phyloP scores from a whole-genome alignment of 352 stramenopile species.

The Elongisporangium anandrum region DNA sequence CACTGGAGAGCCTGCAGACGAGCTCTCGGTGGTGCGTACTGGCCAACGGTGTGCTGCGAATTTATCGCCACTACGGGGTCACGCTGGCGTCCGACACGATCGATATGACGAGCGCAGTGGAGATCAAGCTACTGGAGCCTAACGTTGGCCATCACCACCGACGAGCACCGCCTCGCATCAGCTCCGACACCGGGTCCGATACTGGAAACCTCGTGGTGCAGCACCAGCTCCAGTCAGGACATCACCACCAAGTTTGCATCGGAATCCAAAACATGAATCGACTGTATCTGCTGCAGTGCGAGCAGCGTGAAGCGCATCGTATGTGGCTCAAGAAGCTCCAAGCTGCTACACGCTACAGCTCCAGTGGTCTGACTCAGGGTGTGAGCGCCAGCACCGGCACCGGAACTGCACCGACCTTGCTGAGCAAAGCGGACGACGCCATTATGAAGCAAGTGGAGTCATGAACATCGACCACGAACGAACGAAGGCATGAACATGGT shows the following conservation, averaged over 20 bases:
- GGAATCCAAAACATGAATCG: conserved; percentile 34
- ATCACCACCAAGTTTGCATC: conserved; percentile 24
- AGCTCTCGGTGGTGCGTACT: conserved; percentile 72
- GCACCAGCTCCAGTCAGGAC: background rate
- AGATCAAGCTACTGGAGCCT: conserved; percentile 35
- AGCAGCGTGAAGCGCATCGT: conserved; percentile 31
- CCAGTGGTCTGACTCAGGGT: conserved; percentile 9
- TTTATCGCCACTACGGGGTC: conserved; percentile 75
- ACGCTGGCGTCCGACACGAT: conserved; percentile 57
- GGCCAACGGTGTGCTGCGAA: conserved; percentile 48
- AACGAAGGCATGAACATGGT: too few species aligned
- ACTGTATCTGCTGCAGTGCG: conserved; percentile 55
- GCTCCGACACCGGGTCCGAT: background rate
- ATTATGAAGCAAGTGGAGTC: too few species aligned
- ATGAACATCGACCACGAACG: too few species aligned
- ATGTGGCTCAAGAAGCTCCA: conserved; percentile 71
- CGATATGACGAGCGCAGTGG: conserved; percentile 45
- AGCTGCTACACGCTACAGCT: conserved; percentile 32
- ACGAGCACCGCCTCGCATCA: conserved; percentile 11
- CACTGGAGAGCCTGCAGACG: conserved; percentile 54
- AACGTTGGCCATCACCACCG: conserved; percentile 10
- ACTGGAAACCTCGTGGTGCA: background rate
- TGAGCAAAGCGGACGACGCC: background rate
- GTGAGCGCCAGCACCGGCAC: background rate
- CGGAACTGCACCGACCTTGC: background rate